Base-by-base conservation (phyloP, 441 rosid genomes). In the Raphanus hybrid region DNA sequence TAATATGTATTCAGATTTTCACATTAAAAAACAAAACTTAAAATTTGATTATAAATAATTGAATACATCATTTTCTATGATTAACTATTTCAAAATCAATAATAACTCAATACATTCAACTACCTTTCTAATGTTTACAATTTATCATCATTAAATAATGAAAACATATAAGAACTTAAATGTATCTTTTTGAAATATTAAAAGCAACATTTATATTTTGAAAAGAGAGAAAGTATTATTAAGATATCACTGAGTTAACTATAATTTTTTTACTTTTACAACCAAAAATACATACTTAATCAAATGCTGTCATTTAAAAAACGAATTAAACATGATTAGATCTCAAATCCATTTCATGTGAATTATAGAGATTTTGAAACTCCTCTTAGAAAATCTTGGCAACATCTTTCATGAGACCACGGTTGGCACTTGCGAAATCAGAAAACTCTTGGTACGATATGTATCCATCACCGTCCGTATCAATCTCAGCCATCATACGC, bases 401-500 rank as follows among this genome's bases (percentile, higher is more conserved):
- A 63, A 86, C 94, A 82, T 92, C 94, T 76, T 88, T 92, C 82
- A 90, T 88, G 39, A 93, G 80, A 43, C 93, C 98, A 26, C 87
- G 84, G 79, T 93, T 93, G 2, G 88, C 91, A 15, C 43, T 8
- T 11, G 98, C 98, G 48, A 93, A 93, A 5, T 80, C 86, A 5
- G 76, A 80, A 82, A 86, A 93, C 58, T 91, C 97, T 48, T 88
- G 32, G 34, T 78, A 85, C 1, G 98, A 92, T 43, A 93, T 93
- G 84, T 62, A 85, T 9, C 98, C 97, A 62, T 92, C 98, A 3
- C 94, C 94, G 29, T 93, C 91, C 0, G 94, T 90, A 48, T 93
- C 98, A 26, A 93, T 90, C 85, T 93, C 98, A 0, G 83, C 83
- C 98, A 93, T 93, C 98, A 93, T 93, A 27, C 91, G 84, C 48